These are phyloP conservation scores for Lepiota brunneoincarnata DNA, from an alignment of 768 basidiomycete genomes.

Conservation along the genomic window DNA sequence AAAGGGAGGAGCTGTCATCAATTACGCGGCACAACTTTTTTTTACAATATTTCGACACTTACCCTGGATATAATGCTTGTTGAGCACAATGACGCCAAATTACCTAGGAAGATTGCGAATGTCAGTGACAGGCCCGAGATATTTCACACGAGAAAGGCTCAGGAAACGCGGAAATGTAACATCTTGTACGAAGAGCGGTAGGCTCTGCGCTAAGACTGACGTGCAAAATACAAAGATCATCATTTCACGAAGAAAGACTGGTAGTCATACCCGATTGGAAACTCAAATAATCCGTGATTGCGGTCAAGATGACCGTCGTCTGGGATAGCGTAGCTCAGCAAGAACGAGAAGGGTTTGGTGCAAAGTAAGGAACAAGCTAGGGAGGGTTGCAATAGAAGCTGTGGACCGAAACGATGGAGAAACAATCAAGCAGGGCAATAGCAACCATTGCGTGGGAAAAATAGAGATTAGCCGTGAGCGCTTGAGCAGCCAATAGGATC, in stretches of 20 bases:
- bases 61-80: neutral
- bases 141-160: constrained; percentile 22
- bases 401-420: too few species aligned
- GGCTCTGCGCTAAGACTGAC: constrained; percentile 49
- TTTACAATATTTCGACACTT: neutral
- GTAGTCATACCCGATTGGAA: neutral
- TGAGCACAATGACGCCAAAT: neutral
- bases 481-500: too few species aligned
- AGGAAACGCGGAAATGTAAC: constrained; percentile 39
- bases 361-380: too few species aligned
- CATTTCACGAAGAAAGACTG: constrained; percentile 18
- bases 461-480: too few species aligned
- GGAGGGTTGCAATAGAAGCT: too few species aligned
- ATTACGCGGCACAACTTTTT: neutral
- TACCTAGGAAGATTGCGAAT: neutral
- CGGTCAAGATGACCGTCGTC: too few species aligned
- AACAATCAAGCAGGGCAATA: too few species aligned
- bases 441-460: too few species aligned
- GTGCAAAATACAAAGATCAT: constrained; percentile 55
- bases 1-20: constrained; percentile 4
- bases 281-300: too few species aligned
- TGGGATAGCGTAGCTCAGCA: too few species aligned
- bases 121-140: neutral
- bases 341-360: too few species aligned
- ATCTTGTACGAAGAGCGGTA: constrained; percentile 31